These are phyloP conservation scores for Psophocarpus tetragonolobus DNA, from an alignment of 306 rosid species.

Conservation along the genomic window DNA sequence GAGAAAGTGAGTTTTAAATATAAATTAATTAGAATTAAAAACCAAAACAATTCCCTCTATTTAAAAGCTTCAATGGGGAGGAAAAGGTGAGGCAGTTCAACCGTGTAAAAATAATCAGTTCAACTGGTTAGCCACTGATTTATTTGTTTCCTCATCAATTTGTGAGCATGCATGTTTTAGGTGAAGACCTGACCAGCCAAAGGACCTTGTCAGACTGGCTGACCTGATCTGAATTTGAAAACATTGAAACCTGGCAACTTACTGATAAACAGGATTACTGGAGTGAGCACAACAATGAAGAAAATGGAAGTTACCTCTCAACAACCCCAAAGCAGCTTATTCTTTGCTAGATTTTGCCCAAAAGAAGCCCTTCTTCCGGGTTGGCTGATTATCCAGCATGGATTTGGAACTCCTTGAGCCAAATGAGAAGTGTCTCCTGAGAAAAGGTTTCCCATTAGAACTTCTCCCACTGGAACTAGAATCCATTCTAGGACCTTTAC, in stretches of 20 bases:
- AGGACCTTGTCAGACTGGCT: no score
- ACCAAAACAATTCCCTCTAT: background rate
- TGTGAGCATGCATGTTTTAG: background rate
- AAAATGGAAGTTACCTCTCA: slow-evolving; percentile 53
- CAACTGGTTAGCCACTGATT: background rate
- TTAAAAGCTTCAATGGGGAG: background rate
- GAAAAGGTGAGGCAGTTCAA: background rate
- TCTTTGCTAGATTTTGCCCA: slow-evolving; percentile 81
- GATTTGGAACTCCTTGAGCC: slow-evolving; percentile 70
- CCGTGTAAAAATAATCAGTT: background rate
- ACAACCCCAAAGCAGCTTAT: slow-evolving; percentile 44
- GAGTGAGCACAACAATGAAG: slow-evolving; percentile 25
- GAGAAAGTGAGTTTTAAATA: background rate
- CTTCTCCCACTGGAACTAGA: slow-evolving; percentile 70
- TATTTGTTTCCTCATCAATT: background rate
- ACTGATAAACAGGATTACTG: slow-evolving; percentile 1
- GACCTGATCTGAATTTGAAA: background rate
- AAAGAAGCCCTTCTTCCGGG: slow-evolving; percentile 87
- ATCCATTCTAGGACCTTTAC: slow-evolving; percentile 52
- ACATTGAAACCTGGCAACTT: background rate
- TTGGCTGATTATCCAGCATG: slow-evolving; percentile 51
- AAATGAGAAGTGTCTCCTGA: slow-evolving; percentile 83
- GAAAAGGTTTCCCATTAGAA: slow-evolving; percentile 67
- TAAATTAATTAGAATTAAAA: background rate
- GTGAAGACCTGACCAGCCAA: background rate